Conservation (phyloP, 352 stramenopile genomes). For the Globisporangium orthogonon region DNA sequence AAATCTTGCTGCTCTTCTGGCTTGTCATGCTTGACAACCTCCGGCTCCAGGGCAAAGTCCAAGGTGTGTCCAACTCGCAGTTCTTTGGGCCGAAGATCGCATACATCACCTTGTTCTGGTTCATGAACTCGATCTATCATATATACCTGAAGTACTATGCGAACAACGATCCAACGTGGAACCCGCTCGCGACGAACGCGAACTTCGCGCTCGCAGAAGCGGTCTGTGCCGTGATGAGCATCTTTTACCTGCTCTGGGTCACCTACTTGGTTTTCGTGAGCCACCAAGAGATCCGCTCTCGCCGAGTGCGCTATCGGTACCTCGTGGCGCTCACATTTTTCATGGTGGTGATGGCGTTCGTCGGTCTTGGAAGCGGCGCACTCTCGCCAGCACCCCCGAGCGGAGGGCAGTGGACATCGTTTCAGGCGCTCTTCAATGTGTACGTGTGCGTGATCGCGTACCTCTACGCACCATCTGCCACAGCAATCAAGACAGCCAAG, state of each 20-base stretch:
- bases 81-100: slow-evolving; percentile 51
- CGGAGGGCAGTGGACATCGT: slow-evolving; percentile 42
- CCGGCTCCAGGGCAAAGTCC: slow-evolving; percentile 39
- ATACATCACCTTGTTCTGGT: slow-evolving; percentile 46
- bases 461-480: slow-evolving; percentile 40
- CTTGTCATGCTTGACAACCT: slow-evolving; percentile 52
- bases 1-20: slow-evolving; percentile 54
- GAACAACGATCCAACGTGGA: slow-evolving; percentile 47
- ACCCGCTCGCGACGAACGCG: slow-evolving; percentile 31
- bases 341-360: slow-evolving; percentile 44
- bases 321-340: slow-evolving; percentile 35
- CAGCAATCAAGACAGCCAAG: slow-evolving; percentile 23
- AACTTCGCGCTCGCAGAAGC: slow-evolving; percentile 30
- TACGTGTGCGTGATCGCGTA: slow-evolving; percentile 56
- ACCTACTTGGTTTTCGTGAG: slow-evolving; percentile 28
- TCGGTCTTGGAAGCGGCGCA: slow-evolving; percentile 27
- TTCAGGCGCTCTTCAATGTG: slow-evolving; percentile 49
- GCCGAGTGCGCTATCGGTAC: slow-evolving; percentile 42
- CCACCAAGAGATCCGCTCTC: slow-evolving; percentile 33
- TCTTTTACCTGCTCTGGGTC: slow-evolving; percentile 50
- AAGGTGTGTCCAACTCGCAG: slow-evolving; percentile 37
- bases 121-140: slow-evolving; percentile 44
- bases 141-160: slow-evolving; percentile 59
- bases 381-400: slow-evolving; percentile 41
- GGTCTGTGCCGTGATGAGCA: slow-evolving; percentile 30